phyloP scores from a whole-genome alignment of 371 early-diverging fungal species.

The Dipsacomyces acuminosporus region DNA sequence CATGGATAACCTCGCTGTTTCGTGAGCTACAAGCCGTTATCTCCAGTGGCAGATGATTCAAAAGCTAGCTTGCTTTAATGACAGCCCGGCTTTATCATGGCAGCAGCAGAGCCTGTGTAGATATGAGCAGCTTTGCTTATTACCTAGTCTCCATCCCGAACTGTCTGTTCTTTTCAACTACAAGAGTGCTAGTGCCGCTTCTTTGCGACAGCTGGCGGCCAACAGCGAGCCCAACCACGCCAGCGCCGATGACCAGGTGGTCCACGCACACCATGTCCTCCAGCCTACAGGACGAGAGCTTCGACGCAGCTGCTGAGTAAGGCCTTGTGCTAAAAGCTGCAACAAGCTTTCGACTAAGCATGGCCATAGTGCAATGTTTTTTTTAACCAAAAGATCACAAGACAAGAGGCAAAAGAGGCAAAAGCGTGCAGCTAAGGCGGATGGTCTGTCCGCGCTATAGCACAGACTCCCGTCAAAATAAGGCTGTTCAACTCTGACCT shows the following conservation, averaged over 20 bases:
- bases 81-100: too few relatives aligned
- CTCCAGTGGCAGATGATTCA: neutral
- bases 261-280: constrained; percentile 52
- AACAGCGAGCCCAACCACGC: constrained; percentile 73
- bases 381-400: too few relatives aligned
- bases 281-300: constrained; percentile 5
- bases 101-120: too few relatives aligned
- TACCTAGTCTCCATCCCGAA: constrained; percentile 71
- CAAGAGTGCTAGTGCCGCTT: constrained; percentile 51
- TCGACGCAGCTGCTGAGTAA: neutral
- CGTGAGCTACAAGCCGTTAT: constrained; percentile 75
- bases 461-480: too few relatives aligned
- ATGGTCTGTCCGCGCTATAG: too few relatives aligned
- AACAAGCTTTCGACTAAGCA: too few relatives aligned
- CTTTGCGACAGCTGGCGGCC: constrained; percentile 57
- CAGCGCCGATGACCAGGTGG: constrained; percentile 74
- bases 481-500: too few relatives aligned
- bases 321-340: neutral
- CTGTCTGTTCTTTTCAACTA: constrained; percentile 62
- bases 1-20: constrained; percentile 91
- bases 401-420: too few relatives aligned
- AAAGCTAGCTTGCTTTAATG: constrained; percentile 2
- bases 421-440: too few relatives aligned
- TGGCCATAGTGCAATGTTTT: too few relatives aligned
- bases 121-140: constrained; percentile 2